A percentile compares a stretch with the other conserved stretches of the same genome.
phyloP scores from a whole-genome alignment of 2,329 filamentous ascomycete genomes.

The Trichoderma arundinaceum region DNA sequence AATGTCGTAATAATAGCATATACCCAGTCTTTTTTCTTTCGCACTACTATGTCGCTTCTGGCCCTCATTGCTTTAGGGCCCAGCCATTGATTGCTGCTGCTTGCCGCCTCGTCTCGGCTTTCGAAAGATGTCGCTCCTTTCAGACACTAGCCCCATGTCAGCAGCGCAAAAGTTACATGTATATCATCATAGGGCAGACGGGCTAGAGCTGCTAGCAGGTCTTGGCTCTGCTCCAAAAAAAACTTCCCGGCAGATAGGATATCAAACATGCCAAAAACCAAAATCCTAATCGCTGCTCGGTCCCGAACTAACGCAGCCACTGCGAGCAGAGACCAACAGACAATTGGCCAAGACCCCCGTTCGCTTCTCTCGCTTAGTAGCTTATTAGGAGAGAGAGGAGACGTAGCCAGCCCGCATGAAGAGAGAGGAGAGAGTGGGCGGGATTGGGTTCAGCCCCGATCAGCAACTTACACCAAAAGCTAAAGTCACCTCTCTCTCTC shows the following conservation, averaged over 20 bases:
- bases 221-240: too few species aligned
- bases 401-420: too few species aligned
- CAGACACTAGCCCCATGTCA: neutral
- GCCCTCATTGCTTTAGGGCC: neutral
- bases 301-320: too few species aligned
- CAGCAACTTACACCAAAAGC: neutral
- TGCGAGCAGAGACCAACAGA: too few species aligned
- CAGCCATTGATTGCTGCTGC: too few species aligned
- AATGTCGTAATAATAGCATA: too few species aligned
- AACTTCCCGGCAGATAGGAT: too few species aligned
- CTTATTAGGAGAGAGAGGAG: too few species aligned
- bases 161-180: neutral
- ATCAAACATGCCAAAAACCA: too few species aligned
- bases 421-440: neutral
- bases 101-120: neutral
- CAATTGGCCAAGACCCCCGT: neutral
- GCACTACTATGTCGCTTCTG: neutral
- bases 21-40: too few species aligned
- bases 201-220: neutral
- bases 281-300: too few species aligned
- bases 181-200: conserved; percentile 7
- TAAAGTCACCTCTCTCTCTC: too few species aligned
- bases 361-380: neutral
- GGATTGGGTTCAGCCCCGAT: neutral
- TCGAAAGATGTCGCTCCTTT: neutral